These are phyloP conservation scores for Plasmodium relictum DNA, from an alignment of 169 alveolate genomes.

Conservation along the genomic window DNA sequence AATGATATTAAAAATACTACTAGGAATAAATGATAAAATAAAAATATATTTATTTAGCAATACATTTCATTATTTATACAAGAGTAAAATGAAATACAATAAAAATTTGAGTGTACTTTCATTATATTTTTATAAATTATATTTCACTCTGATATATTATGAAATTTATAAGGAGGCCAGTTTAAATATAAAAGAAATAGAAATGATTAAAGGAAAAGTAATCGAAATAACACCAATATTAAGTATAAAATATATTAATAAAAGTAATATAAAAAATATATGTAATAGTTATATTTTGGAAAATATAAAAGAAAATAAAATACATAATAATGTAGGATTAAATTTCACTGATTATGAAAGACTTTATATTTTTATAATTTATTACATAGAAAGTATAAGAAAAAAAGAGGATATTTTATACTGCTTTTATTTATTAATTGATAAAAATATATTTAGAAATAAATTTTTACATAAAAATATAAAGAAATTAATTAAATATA, in stretches of 20 bases:
- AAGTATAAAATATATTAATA: slow-evolving; percentile 39
- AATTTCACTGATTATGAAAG: slow-evolving; percentile 11
- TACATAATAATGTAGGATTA: background rate
- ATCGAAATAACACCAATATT: slow-evolving; percentile 37
- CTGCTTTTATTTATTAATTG: slow-evolving; percentile 39
- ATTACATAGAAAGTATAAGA: slow-evolving; percentile 53
- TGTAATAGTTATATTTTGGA: slow-evolving; percentile 22
- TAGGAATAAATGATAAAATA: slow-evolving; percentile 7
- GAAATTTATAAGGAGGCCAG: slow-evolving; percentile 16
- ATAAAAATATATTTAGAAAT: slow-evolving; percentile 39
- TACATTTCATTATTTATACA: slow-evolving; percentile 30
- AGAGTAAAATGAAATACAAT: slow-evolving; percentile 3
- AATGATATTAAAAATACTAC: slow-evolving; percentile 1
- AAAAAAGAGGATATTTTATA: slow-evolving; percentile 42
- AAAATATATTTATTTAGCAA: slow-evolving; percentile 46
- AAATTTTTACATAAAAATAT: slow-evolving; percentile 40
- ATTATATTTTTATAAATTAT: slow-evolving; percentile 32
- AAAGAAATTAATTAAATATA: slow-evolving; percentile 49
- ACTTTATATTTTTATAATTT: slow-evolving; percentile 19
- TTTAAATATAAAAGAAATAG: background rate
- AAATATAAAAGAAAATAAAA: slow-evolving; percentile 5
- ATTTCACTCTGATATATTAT: slow-evolving; percentile 18
- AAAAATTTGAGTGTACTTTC: slow-evolving; percentile 20
- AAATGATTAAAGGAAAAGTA: slow-evolving; percentile 11
- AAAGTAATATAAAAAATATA: slow-evolving; percentile 19